Conservation (phyloP, 2,329 filamentous ascomycete genomes). For the Pseudocercospora ulei region DNA sequence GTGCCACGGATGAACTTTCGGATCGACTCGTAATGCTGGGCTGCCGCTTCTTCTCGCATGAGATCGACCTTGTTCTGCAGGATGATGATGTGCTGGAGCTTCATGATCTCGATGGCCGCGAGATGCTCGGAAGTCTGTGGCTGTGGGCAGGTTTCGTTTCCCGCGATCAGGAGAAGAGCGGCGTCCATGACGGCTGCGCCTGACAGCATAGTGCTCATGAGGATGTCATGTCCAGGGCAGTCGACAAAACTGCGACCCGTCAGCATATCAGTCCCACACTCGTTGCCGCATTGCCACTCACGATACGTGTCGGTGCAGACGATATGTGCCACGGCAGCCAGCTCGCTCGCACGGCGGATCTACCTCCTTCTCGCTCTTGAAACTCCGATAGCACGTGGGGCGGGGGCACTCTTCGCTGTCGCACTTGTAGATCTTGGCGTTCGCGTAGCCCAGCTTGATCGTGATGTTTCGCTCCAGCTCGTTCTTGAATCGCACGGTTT, state of each 20-base stretch:
- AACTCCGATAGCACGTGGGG: conserved; percentile 91
- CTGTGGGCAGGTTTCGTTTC: conserved; percentile 96
- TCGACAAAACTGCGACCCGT: conserved; percentile 63
- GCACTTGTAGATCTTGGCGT: conserved; percentile 99
- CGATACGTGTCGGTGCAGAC: conserved; percentile 84
- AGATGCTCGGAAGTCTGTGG: conserved; percentile 98
- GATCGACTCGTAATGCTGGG: conserved; percentile 92
- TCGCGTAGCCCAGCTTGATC: conserved; percentile 98
- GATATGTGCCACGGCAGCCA: conserved; percentile 78
- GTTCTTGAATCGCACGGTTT: conserved; percentile 99
- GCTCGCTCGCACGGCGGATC: conserved; percentile 92
- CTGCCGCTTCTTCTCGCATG: conserved; percentile 90
- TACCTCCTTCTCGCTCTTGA: conserved; percentile 97
- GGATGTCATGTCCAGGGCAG: conserved; percentile 99
- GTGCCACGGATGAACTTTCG: conserved; percentile 97
- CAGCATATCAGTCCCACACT: conserved; percentile 9
- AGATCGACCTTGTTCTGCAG: conserved; percentile 99
- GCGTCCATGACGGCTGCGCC: conserved; percentile 99
- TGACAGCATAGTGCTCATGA: conserved; percentile 99
- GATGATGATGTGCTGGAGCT: conserved; percentile 98
- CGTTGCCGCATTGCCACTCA: conserved; percentile 44
- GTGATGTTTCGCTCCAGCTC: conserved; percentile 98
- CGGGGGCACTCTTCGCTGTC: conserved; percentile 83
- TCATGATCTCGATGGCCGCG: conserved; percentile 99
- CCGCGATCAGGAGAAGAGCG: conserved; percentile 86